A percentile compares a stretch with the other conserved stretches of the same genome.
phyloP scores from a whole-genome alignment of 768 basidiomycete species.

The Russula virescens region DNA sequence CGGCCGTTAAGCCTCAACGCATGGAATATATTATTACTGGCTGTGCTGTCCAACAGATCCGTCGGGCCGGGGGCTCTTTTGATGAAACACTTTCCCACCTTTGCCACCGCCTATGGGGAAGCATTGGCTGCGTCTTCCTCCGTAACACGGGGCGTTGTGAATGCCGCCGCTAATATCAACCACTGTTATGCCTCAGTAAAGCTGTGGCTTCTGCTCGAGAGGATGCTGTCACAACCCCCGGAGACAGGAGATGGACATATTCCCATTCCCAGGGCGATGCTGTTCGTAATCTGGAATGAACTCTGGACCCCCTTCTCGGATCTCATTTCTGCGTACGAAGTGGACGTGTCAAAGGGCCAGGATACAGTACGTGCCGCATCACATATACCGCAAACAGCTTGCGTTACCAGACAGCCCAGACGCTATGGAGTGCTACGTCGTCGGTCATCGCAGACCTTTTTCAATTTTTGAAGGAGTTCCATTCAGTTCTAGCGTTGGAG shows the following conservation, averaged over 20 bases:
- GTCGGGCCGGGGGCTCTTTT: constrained; percentile 38
- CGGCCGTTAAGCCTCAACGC: constrained; percentile 42
- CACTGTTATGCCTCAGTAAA: constrained; percentile 65
- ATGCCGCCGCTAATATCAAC: constrained; percentile 49
- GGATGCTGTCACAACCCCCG: constrained; percentile 27
- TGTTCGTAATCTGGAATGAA: constrained; percentile 62
- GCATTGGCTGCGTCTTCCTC: constrained; percentile 30
- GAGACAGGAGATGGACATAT: constrained; percentile 10
- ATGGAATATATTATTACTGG: constrained; percentile 61
- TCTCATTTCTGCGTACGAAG: constrained; percentile 45
- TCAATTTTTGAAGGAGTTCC: constrained; percentile 53
- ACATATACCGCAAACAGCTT: constrained; percentile 3
- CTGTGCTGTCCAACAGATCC: constrained; percentile 41
- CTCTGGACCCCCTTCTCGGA: constrained; percentile 67
- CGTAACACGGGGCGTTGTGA: constrained; percentile 36
- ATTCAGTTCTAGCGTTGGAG: constrained; percentile 49
- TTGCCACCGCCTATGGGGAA: constrained; percentile 42
- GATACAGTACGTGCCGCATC: constrained; percentile 25
- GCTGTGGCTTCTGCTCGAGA: constrained; percentile 60
- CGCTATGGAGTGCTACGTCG: constrained; percentile 47
- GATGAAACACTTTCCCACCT: constrained; percentile 46
- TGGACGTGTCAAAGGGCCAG: constrained; percentile 39
- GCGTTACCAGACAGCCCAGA: constrained; percentile 32
- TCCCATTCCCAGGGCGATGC: constrained; percentile 23
- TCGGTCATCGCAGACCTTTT: constrained; percentile 63